phyloP scores from a whole-genome alignment of 257 asterid genomes.

The Coffea eugenioides region DNA sequence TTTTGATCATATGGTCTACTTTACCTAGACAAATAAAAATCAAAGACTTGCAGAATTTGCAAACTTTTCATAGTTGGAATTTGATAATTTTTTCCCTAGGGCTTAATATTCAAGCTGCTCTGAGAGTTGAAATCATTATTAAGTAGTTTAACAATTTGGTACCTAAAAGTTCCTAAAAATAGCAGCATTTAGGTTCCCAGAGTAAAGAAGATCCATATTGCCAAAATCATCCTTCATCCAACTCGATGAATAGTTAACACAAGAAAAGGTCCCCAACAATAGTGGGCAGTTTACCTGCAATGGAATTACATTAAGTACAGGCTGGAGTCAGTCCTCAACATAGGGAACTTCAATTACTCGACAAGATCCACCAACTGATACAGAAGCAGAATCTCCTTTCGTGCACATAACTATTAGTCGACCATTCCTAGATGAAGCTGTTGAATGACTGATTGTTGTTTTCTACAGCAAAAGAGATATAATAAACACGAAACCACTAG shows the following conservation, averaged over 20 bases:
- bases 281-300: conserved; percentile 64
- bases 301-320: conserved; percentile 86
- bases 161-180: too few species aligned
- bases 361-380: conserved; percentile 70
- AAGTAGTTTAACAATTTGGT: not conserved
- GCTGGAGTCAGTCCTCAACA: conserved; percentile 93
- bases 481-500: not conserved
- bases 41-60: not conserved
- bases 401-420: conserved; percentile 90
- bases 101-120: not conserved
- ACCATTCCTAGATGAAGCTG: conserved; percentile 97
- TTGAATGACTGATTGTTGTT: conserved; percentile 95
- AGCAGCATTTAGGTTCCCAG: too few species aligned
- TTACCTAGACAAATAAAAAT: not conserved
- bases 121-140: not conserved
- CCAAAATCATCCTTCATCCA: not conserved
- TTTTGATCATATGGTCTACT: not conserved
- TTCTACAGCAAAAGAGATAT: conserved; percentile 45
- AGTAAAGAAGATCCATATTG: too few species aligned
- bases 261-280: not conserved
- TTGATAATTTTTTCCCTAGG: too few species aligned
- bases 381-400: conserved; percentile 80
- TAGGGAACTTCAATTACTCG: conserved; percentile 95
- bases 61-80: too few species aligned
- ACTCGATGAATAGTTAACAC: not conserved